Evolutionary conservation across 2,329 filamentous ascomycete species (phyloP).

Genomic region (Scedosporium aurantiacum): DNA sequence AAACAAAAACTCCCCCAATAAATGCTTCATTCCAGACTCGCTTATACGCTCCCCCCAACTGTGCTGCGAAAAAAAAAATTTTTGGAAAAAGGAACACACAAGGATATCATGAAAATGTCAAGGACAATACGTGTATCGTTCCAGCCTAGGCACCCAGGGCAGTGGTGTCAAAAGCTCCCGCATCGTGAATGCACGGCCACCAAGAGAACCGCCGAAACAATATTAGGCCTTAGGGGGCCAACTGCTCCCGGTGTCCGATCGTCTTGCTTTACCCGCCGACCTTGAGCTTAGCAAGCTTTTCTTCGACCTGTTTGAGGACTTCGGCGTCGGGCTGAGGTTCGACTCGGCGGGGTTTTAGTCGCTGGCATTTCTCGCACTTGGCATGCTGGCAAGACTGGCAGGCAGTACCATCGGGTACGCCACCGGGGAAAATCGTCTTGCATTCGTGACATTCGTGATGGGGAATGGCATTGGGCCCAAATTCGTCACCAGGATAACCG

Average conservation of each 20-base stretch:
- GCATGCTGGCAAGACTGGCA: constrained; percentile 52
- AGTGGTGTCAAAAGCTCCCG: background rate
- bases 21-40: background rate
- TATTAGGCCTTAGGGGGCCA: background rate
- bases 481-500: constrained; percentile 58
- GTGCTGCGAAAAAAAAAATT: background rate
- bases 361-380: constrained; percentile 48
- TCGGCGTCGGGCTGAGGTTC: constrained; percentile 52
- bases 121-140: background rate
- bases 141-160: background rate
- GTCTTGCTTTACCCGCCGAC: constrained; percentile 12
- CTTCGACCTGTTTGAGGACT: constrained; percentile 45
- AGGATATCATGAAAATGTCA: constrained; percentile 1
- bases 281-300: constrained; percentile 36
- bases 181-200: background rate
- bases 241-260: background rate
- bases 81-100: background rate
- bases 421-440: constrained; percentile 41
- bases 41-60: constrained; percentile 1
- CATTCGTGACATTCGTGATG: constrained; percentile 54
- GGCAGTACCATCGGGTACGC: constrained; percentile 36
- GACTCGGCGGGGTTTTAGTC: constrained; percentile 47
- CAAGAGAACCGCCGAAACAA: background rate
- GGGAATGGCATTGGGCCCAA: constrained; percentile 37
- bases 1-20: background rate